Evolutionary conservation across 208 protist genomes (phyloP).

Genomic region (Trichomonas gallinae): DNA sequence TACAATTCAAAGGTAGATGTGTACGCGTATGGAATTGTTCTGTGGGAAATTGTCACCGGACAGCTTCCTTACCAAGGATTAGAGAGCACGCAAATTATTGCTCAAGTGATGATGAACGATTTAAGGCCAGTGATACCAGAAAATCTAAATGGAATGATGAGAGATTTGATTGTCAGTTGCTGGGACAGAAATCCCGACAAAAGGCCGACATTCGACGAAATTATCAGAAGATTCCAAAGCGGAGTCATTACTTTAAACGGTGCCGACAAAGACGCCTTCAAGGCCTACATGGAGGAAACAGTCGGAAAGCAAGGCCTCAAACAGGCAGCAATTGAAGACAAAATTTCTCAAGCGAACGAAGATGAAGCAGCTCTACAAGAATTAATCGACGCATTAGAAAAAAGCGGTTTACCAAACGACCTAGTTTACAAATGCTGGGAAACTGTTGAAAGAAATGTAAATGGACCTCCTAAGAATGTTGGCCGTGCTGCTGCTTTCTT

Average conservation of each 20-base stretch:
- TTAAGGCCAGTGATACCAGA: neutral
- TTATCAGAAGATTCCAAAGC: neutral
- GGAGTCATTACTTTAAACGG: neutral
- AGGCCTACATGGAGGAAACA: neutral
- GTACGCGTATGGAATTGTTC: conserved; percentile 4
- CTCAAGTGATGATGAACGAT: neutral
- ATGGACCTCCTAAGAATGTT: neutral
- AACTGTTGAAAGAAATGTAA: neutral
- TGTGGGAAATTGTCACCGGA: neutral
- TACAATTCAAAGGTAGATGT: conserved; percentile 6
- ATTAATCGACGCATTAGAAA: neutral
- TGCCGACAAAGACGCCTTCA: neutral
- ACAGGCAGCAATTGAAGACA: neutral
- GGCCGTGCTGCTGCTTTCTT: neutral
- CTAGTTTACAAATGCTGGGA: neutral
- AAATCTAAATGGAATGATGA: neutral
- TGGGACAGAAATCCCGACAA: neutral
- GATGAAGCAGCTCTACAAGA: neutral
- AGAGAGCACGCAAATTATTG: neutral
- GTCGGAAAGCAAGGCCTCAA: neutral
- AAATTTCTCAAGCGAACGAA: neutral
- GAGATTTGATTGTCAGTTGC: neutral
- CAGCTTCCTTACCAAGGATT: neutral
- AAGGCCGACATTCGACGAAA: neutral
- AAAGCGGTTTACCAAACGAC: neutral